Base-by-base conservation (phyloP, 2,329 filamentous ascomycete genomes). In the Ophiosphaerella herpotricha region DNA sequence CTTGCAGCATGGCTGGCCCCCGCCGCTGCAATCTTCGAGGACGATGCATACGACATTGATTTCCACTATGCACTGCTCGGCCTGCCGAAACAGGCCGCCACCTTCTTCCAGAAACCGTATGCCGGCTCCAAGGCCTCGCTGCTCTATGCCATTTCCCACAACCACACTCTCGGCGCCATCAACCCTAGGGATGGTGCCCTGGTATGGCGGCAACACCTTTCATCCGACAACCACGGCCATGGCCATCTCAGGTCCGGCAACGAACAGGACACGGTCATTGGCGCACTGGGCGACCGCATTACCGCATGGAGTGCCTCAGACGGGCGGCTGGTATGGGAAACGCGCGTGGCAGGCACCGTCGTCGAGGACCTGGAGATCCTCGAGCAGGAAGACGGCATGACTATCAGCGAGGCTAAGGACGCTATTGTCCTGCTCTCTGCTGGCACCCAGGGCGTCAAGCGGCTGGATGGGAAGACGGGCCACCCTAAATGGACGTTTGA, bases 21-120 rank as follows among this genome's bases (percentile, higher is more conserved):
- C 68, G 77, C 83, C 43, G 71, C 75, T 67, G 90, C 91, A 58
- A 85, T 97, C 52, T 96, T 91, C 77, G 81, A 84, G 61, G 94
- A 99, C 70, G 93, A 99, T 74, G 91, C 95, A 61, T 92, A 87
- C 77, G 83, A 90, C 64, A 84, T 95, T 72, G 94, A 99, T 76
- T 97, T 91, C 78, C 93, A 97, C 76, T 86, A 96, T 77, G 85
- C 90, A 58, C 86, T 97, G 41, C 79, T 99, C 66, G 94, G 94
- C 67, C 77, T 90, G 33, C 91, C 94, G 46, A 88, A 88, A 71
- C 80, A 84, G 71, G 85, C 90, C 56, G 89, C 90, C 54, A 97
- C 93, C 62, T 95, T 97, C 82, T 97, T 97, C 84, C 91, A 97
- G 77, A 88, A 87, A 62, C 93, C 94, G 34, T 83, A 88, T 66